Evolutionary conservation across 139 green algal genomes (phyloP).

Genomic region (Chlamydomonas urium): DNA sequence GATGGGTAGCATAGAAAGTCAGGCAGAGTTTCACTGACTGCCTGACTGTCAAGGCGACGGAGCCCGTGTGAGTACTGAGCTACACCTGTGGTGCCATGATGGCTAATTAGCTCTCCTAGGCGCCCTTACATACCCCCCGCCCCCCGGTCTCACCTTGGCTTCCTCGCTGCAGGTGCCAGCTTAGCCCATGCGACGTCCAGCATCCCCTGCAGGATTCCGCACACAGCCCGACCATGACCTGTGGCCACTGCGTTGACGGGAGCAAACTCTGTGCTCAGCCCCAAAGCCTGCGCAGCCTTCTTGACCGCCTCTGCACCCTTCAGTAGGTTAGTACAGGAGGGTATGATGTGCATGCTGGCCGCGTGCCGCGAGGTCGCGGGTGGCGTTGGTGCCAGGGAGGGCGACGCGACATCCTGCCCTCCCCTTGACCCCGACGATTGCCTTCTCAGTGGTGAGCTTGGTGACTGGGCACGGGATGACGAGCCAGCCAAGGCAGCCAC

Average conservation of each 20-base stretch:
- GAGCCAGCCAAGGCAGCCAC: not conserved
- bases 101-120: not conserved
- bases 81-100: no score
- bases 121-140: not conserved
- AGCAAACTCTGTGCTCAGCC: slow-evolving; percentile 33
- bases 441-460: not conserved
- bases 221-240: slow-evolving; percentile 34
- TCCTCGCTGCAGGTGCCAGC: slow-evolving; percentile 13
- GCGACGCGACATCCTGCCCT: no score
- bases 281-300: slow-evolving; percentile 26
- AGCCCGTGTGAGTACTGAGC: no score
- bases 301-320: slow-evolving; percentile 38
- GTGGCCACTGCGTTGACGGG: slow-evolving; percentile 27
- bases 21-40: no score
- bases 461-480: not conserved
- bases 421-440: no score
- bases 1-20: no score
- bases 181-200: not conserved
- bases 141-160: not conserved
- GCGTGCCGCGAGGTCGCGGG: no score
- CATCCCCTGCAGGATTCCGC: slow-evolving; percentile 22
- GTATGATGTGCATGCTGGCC: slow-evolving; percentile 14
- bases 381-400: no score
- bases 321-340: slow-evolving; percentile 28
- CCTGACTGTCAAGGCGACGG: no score